Evolutionary conservation across 805 yeast genomes (phyloP), one percentile per base, ranked within the genome.

Genomic region (Candida piceae): DNA sequence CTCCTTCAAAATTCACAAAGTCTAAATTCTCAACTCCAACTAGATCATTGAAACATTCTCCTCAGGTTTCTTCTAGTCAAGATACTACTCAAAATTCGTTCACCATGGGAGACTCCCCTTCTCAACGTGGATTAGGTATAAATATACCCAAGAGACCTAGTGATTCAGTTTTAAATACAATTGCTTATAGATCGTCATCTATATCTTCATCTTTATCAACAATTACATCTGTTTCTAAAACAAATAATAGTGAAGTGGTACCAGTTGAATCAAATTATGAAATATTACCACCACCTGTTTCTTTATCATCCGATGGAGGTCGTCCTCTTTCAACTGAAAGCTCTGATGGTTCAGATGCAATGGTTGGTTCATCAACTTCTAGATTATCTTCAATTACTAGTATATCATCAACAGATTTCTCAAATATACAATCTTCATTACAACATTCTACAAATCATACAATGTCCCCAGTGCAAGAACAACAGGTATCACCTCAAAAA

Each of bases 371-470:
- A 9, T 40, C 45, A 4, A 39, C 36, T 16, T 52, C 57, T 7
- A 39, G 57, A 27, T 37, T 49, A 9, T 52, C 57, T 7, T 52
- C 57, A 8, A 45, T 49, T 6, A 50, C 53, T 6, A 47, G 52
- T 35, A 39, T 43, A 6, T 49, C 53, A 3, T 52, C 55, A 20
- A 28, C 47, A 3, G 53, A 50, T 15, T 34, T 41, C 22, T 17
- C 40, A 16, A 43, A 35, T 23, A 31, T 43, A 7, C 40, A 34
- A 20, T 29, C 39, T 2, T 26, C 39, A 20, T 23, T 41, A 19
- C 39, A 38, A n/a, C 37, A 32, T 11, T 24, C 26, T 11, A 7
- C 26, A n/a, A 24, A 11, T 11, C 26, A 24, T n/a, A n/a, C n/a
- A n/a, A n/a, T n/a, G n/a, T n/a, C n/a, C n/a, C n/a, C n/a, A n/a